Percentiles rank a stretch among this genome's conserved stretches.
Conservation (phyloP, 176 grass and related monocot genomes). For the Melocanna baccifera region DNA sequence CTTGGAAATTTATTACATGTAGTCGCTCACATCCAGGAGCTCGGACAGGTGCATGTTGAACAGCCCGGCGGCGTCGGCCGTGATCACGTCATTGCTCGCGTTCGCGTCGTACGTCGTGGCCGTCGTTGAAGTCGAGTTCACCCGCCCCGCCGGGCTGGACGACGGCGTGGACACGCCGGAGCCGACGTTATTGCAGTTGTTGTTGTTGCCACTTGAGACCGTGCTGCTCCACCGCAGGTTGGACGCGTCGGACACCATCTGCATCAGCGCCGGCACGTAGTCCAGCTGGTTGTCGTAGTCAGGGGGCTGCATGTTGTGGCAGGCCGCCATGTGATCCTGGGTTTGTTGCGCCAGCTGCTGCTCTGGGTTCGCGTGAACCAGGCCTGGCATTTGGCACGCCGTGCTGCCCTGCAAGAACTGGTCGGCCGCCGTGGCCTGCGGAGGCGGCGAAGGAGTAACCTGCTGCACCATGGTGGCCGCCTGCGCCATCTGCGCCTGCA, state of each 20-base stretch:
- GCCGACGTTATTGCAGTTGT: slow-evolving; percentile 28
- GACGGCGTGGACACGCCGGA: slow-evolving; percentile 61
- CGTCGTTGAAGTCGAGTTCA: slow-evolving; percentile 27
- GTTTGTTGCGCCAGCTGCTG: slow-evolving; percentile 33
- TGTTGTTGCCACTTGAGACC: slow-evolving; percentile 26
- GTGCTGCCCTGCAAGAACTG: slow-evolving; percentile 21
- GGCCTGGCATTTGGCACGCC: slow-evolving; percentile 34
- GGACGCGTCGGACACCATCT: slow-evolving; percentile 32
- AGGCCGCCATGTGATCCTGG: slow-evolving; percentile 33
- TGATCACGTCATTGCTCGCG: background rate
- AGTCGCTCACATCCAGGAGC: slow-evolving; percentile 57
- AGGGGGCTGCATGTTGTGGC: background rate
- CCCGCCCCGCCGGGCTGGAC: slow-evolving; percentile 31
- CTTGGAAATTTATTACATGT: slow-evolving; percentile 30
- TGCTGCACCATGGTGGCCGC: background rate
- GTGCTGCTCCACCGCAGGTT: slow-evolving; percentile 42
- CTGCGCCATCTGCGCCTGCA: slow-evolving; percentile 52
- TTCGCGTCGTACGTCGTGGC: background rate
- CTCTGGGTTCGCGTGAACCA: slow-evolving; percentile 12
- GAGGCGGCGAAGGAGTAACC: background rate
- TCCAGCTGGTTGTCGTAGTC: slow-evolving; percentile 4
- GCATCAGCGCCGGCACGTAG: slow-evolving; percentile 37
- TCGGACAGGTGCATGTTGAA: slow-evolving; percentile 50
- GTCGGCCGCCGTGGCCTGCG: background rate
- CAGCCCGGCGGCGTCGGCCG: slow-evolving; percentile 14